Evolutionary conservation across 345 rosid genomes (phyloP), one percentile per base, ranked within the genome.

Genomic region (Lepidium africanum): DNA sequence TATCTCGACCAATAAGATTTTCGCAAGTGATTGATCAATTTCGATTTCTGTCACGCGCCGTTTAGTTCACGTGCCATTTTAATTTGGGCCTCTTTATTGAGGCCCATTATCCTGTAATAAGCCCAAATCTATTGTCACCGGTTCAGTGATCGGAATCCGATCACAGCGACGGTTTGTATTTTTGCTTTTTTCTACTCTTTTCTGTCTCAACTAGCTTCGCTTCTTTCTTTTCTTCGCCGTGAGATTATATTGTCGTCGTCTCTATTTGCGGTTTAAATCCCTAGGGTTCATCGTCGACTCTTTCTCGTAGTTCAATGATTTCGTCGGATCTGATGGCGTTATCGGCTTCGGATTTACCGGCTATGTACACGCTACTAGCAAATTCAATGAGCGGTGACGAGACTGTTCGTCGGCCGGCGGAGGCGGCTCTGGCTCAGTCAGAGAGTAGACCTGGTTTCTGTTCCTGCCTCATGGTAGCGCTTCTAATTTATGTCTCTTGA

Each of bases 371-470:
- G 48, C 56, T 89, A 75, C 85, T 94, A 6, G 69, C 88, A 13
- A 89, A 94, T 78, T 91, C 99, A 65, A 85, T 94, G 96, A 89
- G 97, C 80, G 83, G 84, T 51, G 96, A 91, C 58, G 91, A 82
- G 82, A 64, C 76, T 72, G 75, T 87, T 40, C 90, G 96, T 17
- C 84, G 84, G 60, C 95, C 96, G 59, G 96, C 99, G 17, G 99
- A 94, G 86, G 77, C 79, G 60, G 92, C 97, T 79, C 85, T 94
- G 9, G 75, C 91, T 53, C 88, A 89, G 83, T 91, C 80, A 50
- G 99, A 94, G 82, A 84, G 85, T 35, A 76, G 96, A 56, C 90
- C 97, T 63, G 97, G 99, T 23, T 94, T 89, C 78, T 94, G 97
- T 78, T 91, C 91, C 16, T 94, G 97, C 77, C 86, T 94, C 16